phyloP scores from a whole-genome alignment of 331 rosid species.

The Malus hybrid region DNA sequence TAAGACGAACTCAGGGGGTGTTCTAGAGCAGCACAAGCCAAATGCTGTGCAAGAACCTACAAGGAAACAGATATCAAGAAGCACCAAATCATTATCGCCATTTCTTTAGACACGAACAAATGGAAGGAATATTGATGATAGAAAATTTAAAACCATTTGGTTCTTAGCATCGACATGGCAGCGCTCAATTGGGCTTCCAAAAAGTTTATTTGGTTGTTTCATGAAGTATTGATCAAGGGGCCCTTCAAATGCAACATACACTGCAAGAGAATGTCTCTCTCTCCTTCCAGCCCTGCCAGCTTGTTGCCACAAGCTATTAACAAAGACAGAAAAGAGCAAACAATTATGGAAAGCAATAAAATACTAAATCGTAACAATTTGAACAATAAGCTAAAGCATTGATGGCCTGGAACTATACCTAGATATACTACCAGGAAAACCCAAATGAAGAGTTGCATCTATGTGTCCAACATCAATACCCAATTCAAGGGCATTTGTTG shows the following conservation, averaged over 20 bases:
- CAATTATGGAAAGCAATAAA: neutral
- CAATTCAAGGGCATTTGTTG: slow-evolving; percentile 98
- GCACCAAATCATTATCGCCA: slow-evolving; percentile 14
- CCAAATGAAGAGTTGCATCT: slow-evolving; percentile 92
- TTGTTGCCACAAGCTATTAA: slow-evolving; percentile 89
- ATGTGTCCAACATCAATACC: slow-evolving; percentile 97
- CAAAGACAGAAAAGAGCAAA: neutral
- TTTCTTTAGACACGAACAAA: slow-evolving; percentile 1
- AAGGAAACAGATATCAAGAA: slow-evolving; percentile 17
- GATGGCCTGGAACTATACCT: slow-evolving; percentile 38
- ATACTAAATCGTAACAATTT: slow-evolving; percentile 16
- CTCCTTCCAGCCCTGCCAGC: slow-evolving; percentile 98
- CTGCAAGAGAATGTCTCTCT: slow-evolving; percentile 76
- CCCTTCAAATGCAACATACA: slow-evolving; percentile 82
- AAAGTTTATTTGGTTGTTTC: slow-evolving; percentile 74
- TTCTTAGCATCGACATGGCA: slow-evolving; percentile 81
- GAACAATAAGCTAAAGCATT: slow-evolving; percentile 4
- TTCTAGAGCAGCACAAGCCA: slow-evolving; percentile 82
- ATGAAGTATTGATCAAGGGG: slow-evolving; percentile 96
- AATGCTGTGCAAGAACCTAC: slow-evolving; percentile 83
- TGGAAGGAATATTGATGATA: slow-evolving; percentile 10
- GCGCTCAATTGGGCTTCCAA: slow-evolving; percentile 85
- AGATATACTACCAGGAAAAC: slow-evolving; percentile 94
- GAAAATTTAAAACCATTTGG: slow-evolving; percentile 55
- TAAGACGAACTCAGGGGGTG: slow-evolving; percentile 56